phyloP scores from a whole-genome alignment of 768 basidiomycete species.

The Boletus tomentosulus region DNA sequence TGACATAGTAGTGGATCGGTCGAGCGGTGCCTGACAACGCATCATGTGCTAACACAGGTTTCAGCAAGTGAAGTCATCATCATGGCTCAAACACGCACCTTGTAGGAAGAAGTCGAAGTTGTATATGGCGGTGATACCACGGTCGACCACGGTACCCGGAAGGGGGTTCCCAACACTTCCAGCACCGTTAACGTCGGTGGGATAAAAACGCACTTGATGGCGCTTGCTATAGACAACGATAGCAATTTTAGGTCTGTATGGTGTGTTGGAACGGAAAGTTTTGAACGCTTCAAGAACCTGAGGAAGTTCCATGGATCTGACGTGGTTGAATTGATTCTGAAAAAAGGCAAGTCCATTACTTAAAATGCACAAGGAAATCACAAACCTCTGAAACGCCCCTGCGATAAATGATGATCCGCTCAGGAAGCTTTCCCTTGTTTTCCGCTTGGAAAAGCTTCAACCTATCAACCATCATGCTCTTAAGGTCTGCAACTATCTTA shows the following conservation, averaged over 20 bases:
- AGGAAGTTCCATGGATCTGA: slow-evolving; percentile 32
- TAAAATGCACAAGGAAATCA: neutral
- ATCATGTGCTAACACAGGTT: neutral
- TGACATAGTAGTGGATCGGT: neutral
- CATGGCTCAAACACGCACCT: slow-evolving; percentile 10
- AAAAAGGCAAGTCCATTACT: neutral
- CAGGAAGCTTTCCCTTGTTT: slow-evolving; percentile 32
- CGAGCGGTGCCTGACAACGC: neutral
- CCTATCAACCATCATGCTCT: slow-evolving; percentile 42
- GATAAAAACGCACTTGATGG: slow-evolving; percentile 47
- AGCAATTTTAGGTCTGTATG: slow-evolving; percentile 40
- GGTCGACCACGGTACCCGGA: slow-evolving; percentile 47
- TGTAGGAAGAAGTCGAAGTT: slow-evolving; percentile 50
- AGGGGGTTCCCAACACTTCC: slow-evolving; percentile 36
- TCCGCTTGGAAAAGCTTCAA: slow-evolving; percentile 30
- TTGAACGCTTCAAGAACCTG: slow-evolving; percentile 36
- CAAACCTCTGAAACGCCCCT: slow-evolving; percentile 72
- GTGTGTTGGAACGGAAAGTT: slow-evolving; percentile 28
- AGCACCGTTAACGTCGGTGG: slow-evolving; percentile 12
- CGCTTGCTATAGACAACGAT: slow-evolving; percentile 48
- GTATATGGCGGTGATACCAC: slow-evolving; percentile 43
- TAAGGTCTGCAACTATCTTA: slow-evolving; percentile 38
- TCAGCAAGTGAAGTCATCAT: neutral
- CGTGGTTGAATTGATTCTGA: neutral
- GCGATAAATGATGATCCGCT: slow-evolving; percentile 43